Evolutionary conservation across 2,329 filamentous ascomycete genomes (phyloP).

Genomic region (Emydomyces testavorans): DNA sequence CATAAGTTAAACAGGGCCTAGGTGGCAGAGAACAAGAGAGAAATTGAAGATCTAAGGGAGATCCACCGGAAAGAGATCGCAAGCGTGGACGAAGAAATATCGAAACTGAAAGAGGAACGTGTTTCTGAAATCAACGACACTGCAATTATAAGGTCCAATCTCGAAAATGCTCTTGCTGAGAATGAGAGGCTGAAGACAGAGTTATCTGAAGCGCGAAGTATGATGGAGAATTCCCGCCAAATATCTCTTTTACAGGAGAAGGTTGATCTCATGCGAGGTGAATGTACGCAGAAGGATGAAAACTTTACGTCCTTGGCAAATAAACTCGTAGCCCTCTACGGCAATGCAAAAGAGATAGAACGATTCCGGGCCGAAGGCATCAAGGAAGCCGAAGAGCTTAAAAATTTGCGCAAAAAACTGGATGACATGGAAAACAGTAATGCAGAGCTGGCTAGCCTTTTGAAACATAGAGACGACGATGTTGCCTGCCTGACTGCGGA

Average conservation of each 20-base stretch:
- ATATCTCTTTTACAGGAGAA: constrained; percentile 11
- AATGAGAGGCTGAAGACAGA: constrained; percentile 15
- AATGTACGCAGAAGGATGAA: constrained; percentile 25
- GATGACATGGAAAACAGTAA: constrained; percentile 22
- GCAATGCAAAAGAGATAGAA: constrained; percentile 22
- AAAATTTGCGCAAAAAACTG: constrained; percentile 20
- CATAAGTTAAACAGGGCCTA: constrained; percentile 1
- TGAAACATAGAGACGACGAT: constrained; percentile 8
- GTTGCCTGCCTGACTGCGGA: constrained; percentile 7
- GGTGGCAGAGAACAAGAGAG: constrained; percentile 10
- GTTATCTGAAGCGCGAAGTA: constrained; percentile 9
- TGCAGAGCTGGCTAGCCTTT: constrained; percentile 12
- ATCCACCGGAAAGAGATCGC: constrained; percentile 16
- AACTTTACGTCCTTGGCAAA: constrained; percentile 18
- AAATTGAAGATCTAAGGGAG: constrained; percentile 19
- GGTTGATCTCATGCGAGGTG: constrained; percentile 18
- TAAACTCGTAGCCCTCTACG: constrained; percentile 21
- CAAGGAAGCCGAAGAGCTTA: constrained; percentile 17
- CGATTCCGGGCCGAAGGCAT: constrained; percentile 22
- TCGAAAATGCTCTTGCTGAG: constrained; percentile 15
- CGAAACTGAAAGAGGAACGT: constrained; percentile 18
- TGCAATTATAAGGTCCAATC: neutral
- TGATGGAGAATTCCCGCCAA: constrained; percentile 4
- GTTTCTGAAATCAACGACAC: neutral
- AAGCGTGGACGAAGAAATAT: constrained; percentile 17